Percentiles rank a stretch among this genome's conserved stretches.
Conservation (phyloP, 306 rosid species). For the peach (Prunus persica) region Prunus_persica_NCBIv2 NC_034012.1:5143001-5143500, state of each 20-base stretch:
- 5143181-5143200: slow-evolving; percentile 44
- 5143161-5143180: slow-evolving; percentile 52
- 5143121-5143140: slow-evolving; percentile 58
- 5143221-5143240: slow-evolving; percentile 58
- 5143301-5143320: slow-evolving; percentile 65
- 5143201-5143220: slow-evolving; percentile 66
- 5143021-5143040: slow-evolving; percentile 67
- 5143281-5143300: slow-evolving; percentile 55
- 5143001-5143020: slow-evolving; percentile 62
- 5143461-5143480: slow-evolving; percentile 57
- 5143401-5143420: slow-evolving; percentile 79
- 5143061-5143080: slow-evolving; percentile 45
- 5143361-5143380: slow-evolving; percentile 47
- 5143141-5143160: slow-evolving; percentile 60
- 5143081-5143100: slow-evolving; percentile 55
- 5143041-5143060: slow-evolving; percentile 59
- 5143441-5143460: slow-evolving; percentile 65
- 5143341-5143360: slow-evolving; percentile 61
- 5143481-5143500: slow-evolving; percentile 50
- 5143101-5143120: slow-evolving; percentile 81
- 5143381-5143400: slow-evolving; percentile 51
- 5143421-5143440: slow-evolving; percentile 79
- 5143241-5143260: slow-evolving; percentile 65
- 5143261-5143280: slow-evolving; percentile 63
- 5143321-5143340: slow-evolving; percentile 73